Conservation (phyloP, 1,284 basidiomycete species). For the Phellopilus nigrolimitatus region DNA sequence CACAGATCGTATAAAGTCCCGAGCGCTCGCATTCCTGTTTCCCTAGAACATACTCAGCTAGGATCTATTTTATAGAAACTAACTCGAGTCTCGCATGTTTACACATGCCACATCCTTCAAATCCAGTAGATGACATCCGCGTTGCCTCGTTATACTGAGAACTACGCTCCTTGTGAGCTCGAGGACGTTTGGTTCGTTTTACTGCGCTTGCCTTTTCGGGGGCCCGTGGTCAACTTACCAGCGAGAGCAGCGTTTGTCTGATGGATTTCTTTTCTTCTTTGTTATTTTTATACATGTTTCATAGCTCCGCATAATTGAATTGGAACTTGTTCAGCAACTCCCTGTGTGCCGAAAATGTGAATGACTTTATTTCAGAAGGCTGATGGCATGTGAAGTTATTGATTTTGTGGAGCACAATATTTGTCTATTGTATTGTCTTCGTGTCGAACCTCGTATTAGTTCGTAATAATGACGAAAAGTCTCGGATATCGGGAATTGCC, state of each 20-base stretch:
- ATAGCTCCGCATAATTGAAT: no score
- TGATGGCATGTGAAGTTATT: no score
- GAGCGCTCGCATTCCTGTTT: slow-evolving; percentile 26
- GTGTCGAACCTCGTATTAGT: no score
- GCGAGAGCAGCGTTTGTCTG: slow-evolving; percentile 72
- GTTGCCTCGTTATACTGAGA: slow-evolving; percentile 74
- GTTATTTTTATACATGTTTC: no score
- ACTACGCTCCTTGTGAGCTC: slow-evolving; percentile 38
- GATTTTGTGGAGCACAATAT: no score
- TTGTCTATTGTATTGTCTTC: no score
- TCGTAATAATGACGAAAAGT: no score
- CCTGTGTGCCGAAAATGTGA: no score
- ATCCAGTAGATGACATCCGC: slow-evolving; percentile 74
- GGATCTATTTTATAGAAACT: slow-evolving; percentile 88
- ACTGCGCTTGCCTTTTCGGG: slow-evolving; percentile 35
- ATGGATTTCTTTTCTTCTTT: slow-evolving; percentile 60
- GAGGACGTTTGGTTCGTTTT: slow-evolving; percentile 64
- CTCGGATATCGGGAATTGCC: no score
- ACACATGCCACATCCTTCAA: slow-evolving; percentile 76
- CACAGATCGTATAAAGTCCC: slow-evolving; percentile 40
- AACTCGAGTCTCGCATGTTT: slow-evolving; percentile 86
- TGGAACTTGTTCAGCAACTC: no score
- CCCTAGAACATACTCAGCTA: slow-evolving; percentile 81
- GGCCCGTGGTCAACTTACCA: slow-evolving; percentile 37
- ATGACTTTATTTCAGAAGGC: no score